phyloP scores from a whole-genome alignment of 257 asterid genomes.

The Verbascum thapsus region DNA sequence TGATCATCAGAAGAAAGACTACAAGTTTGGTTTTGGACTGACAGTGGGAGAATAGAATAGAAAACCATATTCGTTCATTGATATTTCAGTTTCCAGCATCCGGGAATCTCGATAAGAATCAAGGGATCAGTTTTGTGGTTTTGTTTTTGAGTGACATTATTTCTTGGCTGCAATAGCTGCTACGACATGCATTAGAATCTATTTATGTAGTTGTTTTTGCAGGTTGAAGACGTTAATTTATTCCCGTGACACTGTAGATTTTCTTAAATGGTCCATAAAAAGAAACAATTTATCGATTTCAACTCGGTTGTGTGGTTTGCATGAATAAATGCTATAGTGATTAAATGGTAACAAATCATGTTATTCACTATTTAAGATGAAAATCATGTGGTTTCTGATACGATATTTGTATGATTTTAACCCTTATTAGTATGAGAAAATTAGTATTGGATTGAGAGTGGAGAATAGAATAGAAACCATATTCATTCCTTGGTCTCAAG shows the following conservation, averaged over 20 bases:
- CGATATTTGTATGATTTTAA: too few species aligned
- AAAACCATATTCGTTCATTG: constrained; percentile 7
- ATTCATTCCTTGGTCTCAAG: constrained; percentile 17
- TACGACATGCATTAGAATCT: constrained; percentile 18
- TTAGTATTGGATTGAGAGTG: constrained; percentile 76
- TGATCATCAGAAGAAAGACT: constrained; percentile 82
- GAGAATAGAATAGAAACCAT: constrained; percentile 51
- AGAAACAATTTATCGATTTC: constrained; percentile 20
- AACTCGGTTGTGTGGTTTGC: constrained; percentile 22
- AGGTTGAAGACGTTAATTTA: constrained; percentile 32
- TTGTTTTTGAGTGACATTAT: constrained; percentile 24
- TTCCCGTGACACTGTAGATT: constrained; percentile 28
- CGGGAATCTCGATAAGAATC: constrained; percentile 28
- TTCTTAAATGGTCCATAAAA: constrained; percentile 20
- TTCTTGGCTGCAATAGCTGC: constrained; percentile 29
- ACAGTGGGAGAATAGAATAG: constrained; percentile 78
- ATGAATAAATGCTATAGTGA: constrained; percentile 10
- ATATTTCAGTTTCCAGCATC: constrained; percentile 28
- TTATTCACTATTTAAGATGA: too few species aligned
- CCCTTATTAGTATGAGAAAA: too few species aligned
- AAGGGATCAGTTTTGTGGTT: constrained; percentile 38
- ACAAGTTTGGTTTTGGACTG: constrained; percentile 84
- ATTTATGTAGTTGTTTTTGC: constrained; percentile 38
- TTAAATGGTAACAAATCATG: too few species aligned
- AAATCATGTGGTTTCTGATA: too few species aligned